A percentile compares a stretch with the other conserved stretches of the same genome.
Conservation (phyloP, 106 monocot genomes). For the Acorus gramineus region DNA sequence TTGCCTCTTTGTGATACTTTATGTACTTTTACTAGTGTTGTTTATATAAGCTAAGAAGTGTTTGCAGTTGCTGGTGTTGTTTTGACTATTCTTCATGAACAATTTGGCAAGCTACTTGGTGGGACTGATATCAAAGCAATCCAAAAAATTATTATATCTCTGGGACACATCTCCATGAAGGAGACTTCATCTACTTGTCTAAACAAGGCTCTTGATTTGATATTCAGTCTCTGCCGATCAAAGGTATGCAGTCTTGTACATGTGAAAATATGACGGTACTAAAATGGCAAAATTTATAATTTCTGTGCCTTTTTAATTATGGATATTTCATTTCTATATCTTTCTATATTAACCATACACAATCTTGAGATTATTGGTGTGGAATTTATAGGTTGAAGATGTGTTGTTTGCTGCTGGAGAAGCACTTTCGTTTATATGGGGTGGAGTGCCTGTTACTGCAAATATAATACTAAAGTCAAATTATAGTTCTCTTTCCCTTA, state of each 20-base stretch:
- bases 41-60: too few species aligned
- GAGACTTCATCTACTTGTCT: conserved; percentile 56
- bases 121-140: conserved; percentile 68
- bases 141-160: conserved; percentile 71
- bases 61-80: conserved; percentile 52
- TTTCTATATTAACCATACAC: conserved; percentile 5
- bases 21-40: too few species aligned
- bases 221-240: conserved; percentile 69
- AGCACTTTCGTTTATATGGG: conserved; percentile 97
- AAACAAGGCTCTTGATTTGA: conserved; percentile 66
- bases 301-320: too few species aligned
- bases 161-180: conserved; percentile 79
- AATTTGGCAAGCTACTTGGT: conserved; percentile 58
- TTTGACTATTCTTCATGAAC: conserved; percentile 45
- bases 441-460: conserved; percentile 73
- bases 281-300: too few species aligned
- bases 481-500: conserved; percentile 73
- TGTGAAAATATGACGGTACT: not conserved
- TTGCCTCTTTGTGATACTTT: not conserved
- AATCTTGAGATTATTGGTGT: too few species aligned
- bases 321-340: not conserved
- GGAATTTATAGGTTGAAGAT: conserved; percentile 71
- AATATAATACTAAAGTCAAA: conserved; percentile 84
- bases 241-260: conserved; percentile 38
- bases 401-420: conserved; percentile 94